Evolutionary conservation across 2,329 filamentous ascomycete genomes (phyloP).

Genomic region (Cadophora gregata): DNA sequence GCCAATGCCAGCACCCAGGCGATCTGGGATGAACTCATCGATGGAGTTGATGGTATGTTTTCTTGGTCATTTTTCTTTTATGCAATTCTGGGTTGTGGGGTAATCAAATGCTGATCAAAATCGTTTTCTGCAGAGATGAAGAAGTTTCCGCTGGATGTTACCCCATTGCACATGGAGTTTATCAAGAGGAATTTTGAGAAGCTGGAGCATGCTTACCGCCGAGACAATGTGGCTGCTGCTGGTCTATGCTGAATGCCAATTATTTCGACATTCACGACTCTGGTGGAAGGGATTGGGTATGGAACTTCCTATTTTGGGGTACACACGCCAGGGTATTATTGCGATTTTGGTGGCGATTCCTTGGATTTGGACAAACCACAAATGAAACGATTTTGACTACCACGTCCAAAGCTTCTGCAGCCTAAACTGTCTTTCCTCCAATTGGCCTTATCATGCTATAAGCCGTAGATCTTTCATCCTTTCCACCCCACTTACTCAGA

Average conservation of each 20-base stretch:
- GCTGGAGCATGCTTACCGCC: neutral
- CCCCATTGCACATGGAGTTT: neutral
- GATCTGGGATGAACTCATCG: neutral
- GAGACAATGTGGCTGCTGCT: neutral
- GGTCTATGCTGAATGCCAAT: neutral
- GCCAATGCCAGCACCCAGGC: neutral
- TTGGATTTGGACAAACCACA: neutral
- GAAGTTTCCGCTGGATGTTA: neutral
- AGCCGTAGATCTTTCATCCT: conserved; percentile 10
- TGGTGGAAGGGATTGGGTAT: neutral
- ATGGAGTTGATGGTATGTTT: neutral
- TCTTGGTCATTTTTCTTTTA: neutral
- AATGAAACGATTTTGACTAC: neutral
- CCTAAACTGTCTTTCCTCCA: neutral
- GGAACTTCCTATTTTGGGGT: neutral
- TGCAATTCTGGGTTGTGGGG: neutral
- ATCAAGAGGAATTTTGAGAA: neutral
- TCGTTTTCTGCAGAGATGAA: neutral
- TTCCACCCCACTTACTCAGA: conserved; percentile 28
- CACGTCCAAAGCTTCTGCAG: neutral
- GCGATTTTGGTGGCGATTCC: neutral
- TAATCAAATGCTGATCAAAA: neutral
- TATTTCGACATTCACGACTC: too few relatives aligned
- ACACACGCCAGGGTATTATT: neutral
- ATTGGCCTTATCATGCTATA: conserved; percentile 11